Evolutionary conservation across 1,139 yeast genomes (phyloP).

Genomic region (Hemisphaericaspora xylanilytica): DNA sequence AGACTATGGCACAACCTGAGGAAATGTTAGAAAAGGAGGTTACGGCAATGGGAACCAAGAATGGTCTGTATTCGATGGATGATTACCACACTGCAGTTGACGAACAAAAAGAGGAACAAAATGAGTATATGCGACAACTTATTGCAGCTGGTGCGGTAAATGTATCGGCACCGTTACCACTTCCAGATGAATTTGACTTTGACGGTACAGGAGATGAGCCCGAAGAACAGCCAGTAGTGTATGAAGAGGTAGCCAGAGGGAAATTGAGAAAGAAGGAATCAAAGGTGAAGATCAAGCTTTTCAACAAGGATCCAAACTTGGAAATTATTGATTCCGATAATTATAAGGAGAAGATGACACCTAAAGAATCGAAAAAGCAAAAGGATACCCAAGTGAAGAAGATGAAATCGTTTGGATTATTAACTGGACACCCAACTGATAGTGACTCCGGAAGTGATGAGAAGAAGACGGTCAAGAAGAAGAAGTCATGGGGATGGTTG

Average conservation of each 20-base stretch:
- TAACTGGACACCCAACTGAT: slow-evolving; percentile 5
- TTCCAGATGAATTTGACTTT: neutral
- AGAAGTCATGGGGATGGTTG: slow-evolving; percentile 43
- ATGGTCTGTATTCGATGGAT: slow-evolving; percentile 1
- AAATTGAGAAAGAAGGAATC: slow-evolving; percentile 9
- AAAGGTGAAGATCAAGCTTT: slow-evolving; percentile 15
- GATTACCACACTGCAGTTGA: slow-evolving; percentile 5
- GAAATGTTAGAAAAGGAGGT: neutral
- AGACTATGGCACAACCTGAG: too few species aligned
- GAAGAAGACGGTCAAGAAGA: slow-evolving; percentile 29
- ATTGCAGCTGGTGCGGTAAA: neutral
- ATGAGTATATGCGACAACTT: neutral
- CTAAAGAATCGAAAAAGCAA: slow-evolving; percentile 14
- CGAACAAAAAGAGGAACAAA: neutral
- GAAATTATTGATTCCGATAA: slow-evolving; percentile 16
- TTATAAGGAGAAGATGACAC: slow-evolving; percentile 13
- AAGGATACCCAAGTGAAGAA: slow-evolving; percentile 14
- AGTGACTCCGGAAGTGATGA: slow-evolving; percentile 2
- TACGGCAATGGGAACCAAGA: neutral
- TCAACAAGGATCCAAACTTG: slow-evolving; percentile 13
- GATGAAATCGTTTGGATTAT: slow-evolving; percentile 27
- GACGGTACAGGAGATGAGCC: neutral
- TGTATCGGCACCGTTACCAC: neutral
- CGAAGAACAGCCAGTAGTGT: neutral
- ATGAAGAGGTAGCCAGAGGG: neutral